These are phyloP conservation scores for Lactuca saligna DNA, from an alignment of 129 eudicot species.

Conservation along the genomic window DNA sequence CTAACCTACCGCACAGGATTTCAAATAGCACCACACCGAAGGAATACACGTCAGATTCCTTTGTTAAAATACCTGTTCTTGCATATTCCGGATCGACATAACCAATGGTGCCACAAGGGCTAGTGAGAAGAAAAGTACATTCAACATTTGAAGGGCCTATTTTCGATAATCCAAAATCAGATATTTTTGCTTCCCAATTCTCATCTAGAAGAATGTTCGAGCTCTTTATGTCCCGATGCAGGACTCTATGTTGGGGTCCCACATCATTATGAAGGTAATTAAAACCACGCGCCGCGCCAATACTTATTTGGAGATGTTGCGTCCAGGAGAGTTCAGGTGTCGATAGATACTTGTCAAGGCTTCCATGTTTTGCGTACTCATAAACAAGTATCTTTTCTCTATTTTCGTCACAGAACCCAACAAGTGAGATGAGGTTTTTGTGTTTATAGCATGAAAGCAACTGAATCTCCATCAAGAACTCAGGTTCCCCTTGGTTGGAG, in stretches of 20 bases:
- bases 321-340: conserved; percentile 1
- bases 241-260: conserved; percentile 8
- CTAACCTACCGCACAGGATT: neutral
- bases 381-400: conserved; percentile 1
- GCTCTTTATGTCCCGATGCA: neutral
- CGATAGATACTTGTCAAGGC: conserved; percentile 1
- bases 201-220: too few relatives aligned
- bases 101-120: conserved; percentile 1
- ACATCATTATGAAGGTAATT: conserved; percentile 11
- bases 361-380: conserved; percentile 4
- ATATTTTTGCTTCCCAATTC: too few relatives aligned
- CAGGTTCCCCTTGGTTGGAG: neutral
- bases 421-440: neutral
- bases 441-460: neutral
- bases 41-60: too few relatives aligned
- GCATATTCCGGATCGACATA: conserved; percentile 4
- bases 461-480: neutral
- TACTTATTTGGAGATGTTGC: neutral
- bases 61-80: neutral
- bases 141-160: neutral
- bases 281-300: neutral
- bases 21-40: too few relatives aligned
- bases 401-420: conserved; percentile 2
- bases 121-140: neutral
- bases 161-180: neutral